These are phyloP conservation scores for Neurospora sp. DNA, from an alignment of 495 filamentous ascomycete species.

Conservation along the genomic window DNA sequence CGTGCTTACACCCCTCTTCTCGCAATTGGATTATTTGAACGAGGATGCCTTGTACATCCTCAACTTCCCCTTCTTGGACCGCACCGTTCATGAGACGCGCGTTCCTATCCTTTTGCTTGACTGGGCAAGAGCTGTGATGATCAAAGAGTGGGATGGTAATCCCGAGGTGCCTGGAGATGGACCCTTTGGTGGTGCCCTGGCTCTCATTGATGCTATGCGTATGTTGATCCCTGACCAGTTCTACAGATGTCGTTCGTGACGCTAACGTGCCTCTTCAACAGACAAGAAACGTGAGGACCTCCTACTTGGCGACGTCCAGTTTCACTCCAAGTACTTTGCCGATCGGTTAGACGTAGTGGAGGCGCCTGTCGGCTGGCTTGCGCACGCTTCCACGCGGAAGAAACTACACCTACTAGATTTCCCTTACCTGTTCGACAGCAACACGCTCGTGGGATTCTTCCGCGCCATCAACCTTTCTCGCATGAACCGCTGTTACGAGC, in stretches of 20 bases:
- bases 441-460: slow-evolving; percentile 71
- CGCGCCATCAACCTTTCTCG: slow-evolving; percentile 75
- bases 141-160: slow-evolving; percentile 69
- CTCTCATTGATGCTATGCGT: slow-evolving; percentile 67
- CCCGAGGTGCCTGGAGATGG: slow-evolving; percentile 55
- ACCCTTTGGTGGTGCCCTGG: slow-evolving; percentile 61
- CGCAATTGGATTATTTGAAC: slow-evolving; percentile 36
- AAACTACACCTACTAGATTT: slow-evolving; percentile 69
- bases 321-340: slow-evolving; percentile 64
- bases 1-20: slow-evolving; percentile 36
- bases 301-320: slow-evolving; percentile 54
- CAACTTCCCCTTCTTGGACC: slow-evolving; percentile 36
- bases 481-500: slow-evolving; percentile 70
- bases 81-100: slow-evolving; percentile 40
- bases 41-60: slow-evolving; percentile 28
- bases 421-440: slow-evolving; percentile 67
- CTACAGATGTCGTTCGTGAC: not conserved
- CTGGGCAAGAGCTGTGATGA: slow-evolving; percentile 65
- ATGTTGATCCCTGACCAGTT: slow-evolving; percentile 18
- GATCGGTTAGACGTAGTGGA: slow-evolving; percentile 68
- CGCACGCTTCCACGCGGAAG: slow-evolving; percentile 44
- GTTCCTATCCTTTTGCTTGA: slow-evolving; percentile 53
- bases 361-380: slow-evolving; percentile 69
- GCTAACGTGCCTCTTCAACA: slow-evolving; percentile 15
- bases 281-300: slow-evolving; percentile 53